phyloP scores from a whole-genome alignment of 2,329 filamentous ascomycete genomes.

The Huntiella moniliformis region DNA sequence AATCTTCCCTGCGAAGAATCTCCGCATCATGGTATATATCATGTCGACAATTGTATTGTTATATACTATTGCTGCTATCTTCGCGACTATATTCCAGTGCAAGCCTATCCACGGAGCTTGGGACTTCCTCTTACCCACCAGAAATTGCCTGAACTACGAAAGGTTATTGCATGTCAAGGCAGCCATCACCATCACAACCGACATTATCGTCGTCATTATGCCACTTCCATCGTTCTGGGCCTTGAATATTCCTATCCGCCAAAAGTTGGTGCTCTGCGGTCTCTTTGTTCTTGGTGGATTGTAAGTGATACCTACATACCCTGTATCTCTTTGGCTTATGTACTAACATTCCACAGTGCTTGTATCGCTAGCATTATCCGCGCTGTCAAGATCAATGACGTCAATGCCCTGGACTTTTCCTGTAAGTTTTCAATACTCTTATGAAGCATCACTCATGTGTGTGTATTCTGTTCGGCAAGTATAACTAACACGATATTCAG shows the following conservation, averaged over 20 bases:
- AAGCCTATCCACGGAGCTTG: slow-evolving; percentile 15
- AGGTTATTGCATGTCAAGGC: slow-evolving; percentile 17
- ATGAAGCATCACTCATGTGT: too few relatives aligned
- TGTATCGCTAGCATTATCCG: slow-evolving; percentile 16
- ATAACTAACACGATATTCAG: too few relatives aligned
- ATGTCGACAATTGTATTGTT: slow-evolving; percentile 14
- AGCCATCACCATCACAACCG: slow-evolving; percentile 16
- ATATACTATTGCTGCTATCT: slow-evolving; percentile 16
- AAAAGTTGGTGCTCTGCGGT: slow-evolving; percentile 16
- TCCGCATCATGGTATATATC: slow-evolving; percentile 16
- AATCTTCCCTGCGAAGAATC: slow-evolving; percentile 16
- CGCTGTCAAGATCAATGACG: slow-evolving; percentile 15
- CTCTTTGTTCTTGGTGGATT: slow-evolving; percentile 18
- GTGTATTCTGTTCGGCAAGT: too few relatives aligned
- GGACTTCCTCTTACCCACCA: slow-evolving; percentile 12
- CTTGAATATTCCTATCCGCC: slow-evolving; percentile 15
- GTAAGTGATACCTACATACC: slow-evolving; percentile 13
- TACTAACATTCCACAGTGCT: slow-evolving; percentile 13
- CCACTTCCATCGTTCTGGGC: slow-evolving; percentile 18
- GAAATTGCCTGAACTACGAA: slow-evolving; percentile 16
- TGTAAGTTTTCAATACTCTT: slow-evolving; percentile 14
- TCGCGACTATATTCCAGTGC: slow-evolving; percentile 17
- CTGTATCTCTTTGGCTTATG: neutral
- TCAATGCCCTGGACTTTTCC: slow-evolving; percentile 16
- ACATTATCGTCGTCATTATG: slow-evolving; percentile 16